Evolutionary conservation across 208 protist species (phyloP), one percentile per base, ranked within the genome.

Genomic region (Leptomonas seymouri): DNA sequence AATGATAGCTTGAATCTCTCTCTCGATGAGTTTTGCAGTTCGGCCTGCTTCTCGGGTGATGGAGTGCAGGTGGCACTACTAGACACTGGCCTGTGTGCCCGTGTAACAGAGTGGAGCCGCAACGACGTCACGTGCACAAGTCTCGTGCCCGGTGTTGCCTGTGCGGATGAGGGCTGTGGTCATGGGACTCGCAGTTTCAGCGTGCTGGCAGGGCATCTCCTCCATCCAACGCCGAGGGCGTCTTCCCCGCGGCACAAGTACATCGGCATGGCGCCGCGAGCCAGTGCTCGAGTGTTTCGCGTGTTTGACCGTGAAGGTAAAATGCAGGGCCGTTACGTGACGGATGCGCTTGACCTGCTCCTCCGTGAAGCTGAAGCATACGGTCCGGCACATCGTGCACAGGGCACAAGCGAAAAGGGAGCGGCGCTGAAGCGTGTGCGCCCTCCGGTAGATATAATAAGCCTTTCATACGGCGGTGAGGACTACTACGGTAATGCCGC

Each of bases 161-260:
- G 89, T 53, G 67, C 63, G 23, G 91, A 96, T 25, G 86, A 90
- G 36, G 70, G 74, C 1, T 74, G 98, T 42, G 96, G 95, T 11
- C 98, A 99, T 75, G 99, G 98, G 25, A 99, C 97, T 5, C 98
- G 98, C 74, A 98, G 98, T n/a, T 88, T 97, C 12, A 97, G 97
- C 50, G 65, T 98, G 14, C 84, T 99, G 56, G 96, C 87, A 0
- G 81, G 82, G 30, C 76, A 88, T 14, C 57, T 90, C 34, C 63
- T 45, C 41, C 34, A 39, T 9, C 34, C 34, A 3, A 23, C 41
- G 23, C n/a, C 0, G 11, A 48, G 18, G 3, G 51, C 49, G 0
- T 42, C 61, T 16, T 55, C 46, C 16, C 46, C 61, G 34, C 46
- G 14, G 6, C 46, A 23, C 2, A 46, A 57, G 3, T 67, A 48